Percentiles rank a stretch among this genome's conserved stretches.
Evolutionary conservation across 257 asterid species (phyloP).

Genomic region (Solanum paucissectum): DNA sequence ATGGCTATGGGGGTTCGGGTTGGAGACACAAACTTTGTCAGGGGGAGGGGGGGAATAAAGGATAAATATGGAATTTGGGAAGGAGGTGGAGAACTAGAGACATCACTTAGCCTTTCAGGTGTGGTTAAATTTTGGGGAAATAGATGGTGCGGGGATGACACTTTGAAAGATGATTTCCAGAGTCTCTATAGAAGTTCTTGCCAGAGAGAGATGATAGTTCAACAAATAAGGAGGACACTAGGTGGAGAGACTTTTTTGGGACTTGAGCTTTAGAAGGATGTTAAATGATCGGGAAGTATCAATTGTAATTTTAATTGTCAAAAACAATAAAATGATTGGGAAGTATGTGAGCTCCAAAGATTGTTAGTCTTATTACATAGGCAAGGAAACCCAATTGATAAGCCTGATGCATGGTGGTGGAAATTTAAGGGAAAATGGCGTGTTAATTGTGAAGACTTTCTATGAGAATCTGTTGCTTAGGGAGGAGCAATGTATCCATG

Average conservation of each 20-base stretch:
- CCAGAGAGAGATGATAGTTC: not conserved
- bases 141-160: not conserved
- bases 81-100: not conserved
- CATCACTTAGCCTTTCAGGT: not conserved
- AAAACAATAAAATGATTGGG: not conserved
- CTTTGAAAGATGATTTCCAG: not conserved
- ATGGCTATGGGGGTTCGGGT: not conserved
- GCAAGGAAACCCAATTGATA: not conserved
- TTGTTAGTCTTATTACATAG: not conserved
- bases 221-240: not conserved
- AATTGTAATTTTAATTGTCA: not conserved
- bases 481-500: not conserved
- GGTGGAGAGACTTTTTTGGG: not conserved
- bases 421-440: not conserved
- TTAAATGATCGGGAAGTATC: not conserved
- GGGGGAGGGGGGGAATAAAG: not conserved
- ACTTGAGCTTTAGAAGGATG: not conserved
- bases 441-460: not conserved
- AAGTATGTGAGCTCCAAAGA: not conserved
- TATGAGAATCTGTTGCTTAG: not conserved
- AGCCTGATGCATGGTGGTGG: not conserved
- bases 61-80: not conserved
- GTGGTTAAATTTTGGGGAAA: not conserved
- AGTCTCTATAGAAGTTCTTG: not conserved
- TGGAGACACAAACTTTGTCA: too few relatives aligned